Percentiles rank a stretch among this genome's conserved stretches.
Evolutionary conservation across 331 rosid species (phyloP).

Genomic region (Malus hybrid): DNA sequence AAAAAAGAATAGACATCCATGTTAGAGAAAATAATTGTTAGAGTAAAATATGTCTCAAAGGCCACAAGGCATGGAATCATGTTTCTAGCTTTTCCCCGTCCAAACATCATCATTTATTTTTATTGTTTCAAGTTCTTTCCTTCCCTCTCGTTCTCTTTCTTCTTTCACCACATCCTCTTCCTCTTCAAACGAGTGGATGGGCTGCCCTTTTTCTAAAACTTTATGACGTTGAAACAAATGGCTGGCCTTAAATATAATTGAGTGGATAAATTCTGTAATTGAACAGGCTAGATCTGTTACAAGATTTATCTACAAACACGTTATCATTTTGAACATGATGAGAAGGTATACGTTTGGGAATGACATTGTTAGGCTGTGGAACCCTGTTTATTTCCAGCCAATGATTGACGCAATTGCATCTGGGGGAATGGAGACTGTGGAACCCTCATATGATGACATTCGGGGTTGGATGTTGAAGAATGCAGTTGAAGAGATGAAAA

Average conservation of each 20-base stretch:
- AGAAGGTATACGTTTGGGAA: slow-evolving; percentile 22
- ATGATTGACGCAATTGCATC: slow-evolving; percentile 18
- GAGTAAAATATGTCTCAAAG: no score
- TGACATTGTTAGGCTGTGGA: slow-evolving; percentile 22
- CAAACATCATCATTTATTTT: no score
- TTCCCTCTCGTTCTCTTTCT: no score
- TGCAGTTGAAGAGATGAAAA: slow-evolving; percentile 9
- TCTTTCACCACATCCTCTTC: no score
- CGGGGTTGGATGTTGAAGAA: slow-evolving; percentile 20
- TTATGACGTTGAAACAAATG: slow-evolving; percentile 22
- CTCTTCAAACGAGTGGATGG: no score
- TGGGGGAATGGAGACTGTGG: slow-evolving; percentile 3
- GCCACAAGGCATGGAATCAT: no score
- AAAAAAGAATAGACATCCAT: no score
- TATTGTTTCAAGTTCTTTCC: background rate
- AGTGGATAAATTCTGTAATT: slow-evolving; percentile 17
- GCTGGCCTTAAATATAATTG: slow-evolving; percentile 23
- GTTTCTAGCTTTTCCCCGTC: no score
- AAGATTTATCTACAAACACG: slow-evolving; percentile 14
- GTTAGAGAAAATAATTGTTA: no score
- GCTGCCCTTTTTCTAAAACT: no score
- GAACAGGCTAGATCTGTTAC: slow-evolving; percentile 22
- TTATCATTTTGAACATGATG: slow-evolving; percentile 19
- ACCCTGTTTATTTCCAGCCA: slow-evolving; percentile 27
- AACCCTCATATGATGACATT: slow-evolving; percentile 21